Base-by-base conservation (phyloP, 192 early-diverging fungal species). In the Coemansia sp. region DNA sequence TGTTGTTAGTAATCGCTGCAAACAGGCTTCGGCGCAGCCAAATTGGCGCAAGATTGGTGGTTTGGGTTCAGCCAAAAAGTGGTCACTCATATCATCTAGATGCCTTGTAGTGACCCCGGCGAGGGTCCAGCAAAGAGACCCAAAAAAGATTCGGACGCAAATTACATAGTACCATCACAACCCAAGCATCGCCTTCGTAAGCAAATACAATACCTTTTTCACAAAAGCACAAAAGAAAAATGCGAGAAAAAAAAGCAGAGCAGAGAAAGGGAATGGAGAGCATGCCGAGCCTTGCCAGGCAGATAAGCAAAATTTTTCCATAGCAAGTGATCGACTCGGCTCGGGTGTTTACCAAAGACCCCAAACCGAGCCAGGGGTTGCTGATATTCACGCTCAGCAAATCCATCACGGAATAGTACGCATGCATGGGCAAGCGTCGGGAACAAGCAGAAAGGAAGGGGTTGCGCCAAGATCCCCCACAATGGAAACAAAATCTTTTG, bases 151-250 rank as follows among this genome's bases (percentile, higher is more conserved):
- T 82, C 79, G 76, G 79, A 82, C 79, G 79, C 79, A 82, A 82
- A 82, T 82, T 82, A 82, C 74, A 74, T 60, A 72, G 69, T 63
- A 69, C 68, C 78, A 81, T 81, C 78, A 81, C 45, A 8, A 74
- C 60, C 63, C 36, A 11, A 26, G 24, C 35, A 3, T 53, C 5
- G 9, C n/a, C 4, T 24, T 56, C 3, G 45, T 23, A 37, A 24
- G 37, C 7, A 14, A 36, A 37, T 59, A 65, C 40, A 55, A 35
- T 70, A 76, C 74, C 51, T 62, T 50, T 57, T 26, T 1, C 8
- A 40, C 2, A 14, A 28, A 0, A 28, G 63, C 37, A 65, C 13
- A 60, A 20, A 58, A 36, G 31, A 51, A 46, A 21, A 42, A 33
- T 28, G 37, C 37, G 38, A 48, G 31, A 50, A 9, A 34, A 4